These are phyloP conservation scores for Vigna hirtella DNA, from an alignment of 306 rosid species.

Conservation along the genomic window DNA sequence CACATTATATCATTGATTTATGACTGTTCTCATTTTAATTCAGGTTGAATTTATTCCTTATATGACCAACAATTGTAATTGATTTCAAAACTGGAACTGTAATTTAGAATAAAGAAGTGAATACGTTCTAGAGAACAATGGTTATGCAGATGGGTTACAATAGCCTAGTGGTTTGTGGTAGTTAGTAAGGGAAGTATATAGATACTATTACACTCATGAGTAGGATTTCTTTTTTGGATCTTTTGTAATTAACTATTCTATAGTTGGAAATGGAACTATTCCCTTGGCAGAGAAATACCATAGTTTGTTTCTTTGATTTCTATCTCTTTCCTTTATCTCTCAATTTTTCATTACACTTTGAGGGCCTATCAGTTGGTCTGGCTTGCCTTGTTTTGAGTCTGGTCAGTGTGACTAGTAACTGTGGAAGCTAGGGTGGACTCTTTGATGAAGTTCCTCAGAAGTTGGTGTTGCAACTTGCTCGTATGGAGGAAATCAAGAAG, in stretches of 20 bases:
- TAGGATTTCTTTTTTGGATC: background rate
- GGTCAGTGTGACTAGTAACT: background rate
- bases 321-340: background rate
- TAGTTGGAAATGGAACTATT: background rate
- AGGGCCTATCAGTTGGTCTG: background rate
- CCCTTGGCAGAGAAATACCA: background rate
- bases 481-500: background rate
- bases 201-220: background rate
- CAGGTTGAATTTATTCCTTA: constrained; percentile 12
- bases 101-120: background rate
- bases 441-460: background rate
- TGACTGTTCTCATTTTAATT: constrained; percentile 34
- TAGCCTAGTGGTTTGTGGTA: background rate
- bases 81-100: background rate
- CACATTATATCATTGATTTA: constrained; percentile 4
- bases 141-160: background rate
- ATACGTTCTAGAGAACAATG: background rate
- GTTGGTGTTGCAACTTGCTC: background rate
- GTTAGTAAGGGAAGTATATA: constrained; percentile 3
- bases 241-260: background rate
- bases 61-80: background rate
- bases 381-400: background rate
- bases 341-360: background rate
- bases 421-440: background rate
- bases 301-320: background rate